Conservation (phyloP, 164 flowering plant genomes). For the grape (Vitis vinifera) region DNA sequence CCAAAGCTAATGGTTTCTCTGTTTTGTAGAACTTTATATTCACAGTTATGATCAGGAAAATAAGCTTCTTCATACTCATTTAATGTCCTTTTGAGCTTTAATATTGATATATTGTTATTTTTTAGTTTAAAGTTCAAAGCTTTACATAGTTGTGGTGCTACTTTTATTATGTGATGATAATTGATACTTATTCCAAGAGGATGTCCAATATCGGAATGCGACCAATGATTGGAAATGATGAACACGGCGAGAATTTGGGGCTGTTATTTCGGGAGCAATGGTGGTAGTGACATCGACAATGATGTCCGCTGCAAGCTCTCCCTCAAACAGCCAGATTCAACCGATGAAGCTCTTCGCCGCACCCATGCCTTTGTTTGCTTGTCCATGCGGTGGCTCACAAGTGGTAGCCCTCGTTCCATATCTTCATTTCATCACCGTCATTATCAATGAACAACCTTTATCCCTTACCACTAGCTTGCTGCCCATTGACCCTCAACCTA, state of each 20-base stretch:
- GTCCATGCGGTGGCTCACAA: no score
- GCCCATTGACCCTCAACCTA: no score
- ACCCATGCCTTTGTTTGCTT: no score
- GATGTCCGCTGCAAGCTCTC: no score
- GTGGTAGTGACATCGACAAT: conserved; percentile 2
- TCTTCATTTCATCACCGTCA: no score
- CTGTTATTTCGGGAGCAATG: conserved; percentile 44
- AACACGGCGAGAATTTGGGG: conserved; percentile 46
- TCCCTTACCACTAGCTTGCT: no score
- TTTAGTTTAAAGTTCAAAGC: conserved; percentile 14
- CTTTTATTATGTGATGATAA: conserved; percentile 22
- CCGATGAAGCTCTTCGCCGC: no score
- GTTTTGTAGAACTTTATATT: background rate
- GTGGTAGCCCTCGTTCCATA: no score
- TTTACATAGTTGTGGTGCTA: conserved; percentile 1
- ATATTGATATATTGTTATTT: background rate
- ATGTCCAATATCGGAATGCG: conserved; percentile 54
- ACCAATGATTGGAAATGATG: conserved; percentile 37
- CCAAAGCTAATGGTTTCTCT: background rate
- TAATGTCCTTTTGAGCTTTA: background rate
- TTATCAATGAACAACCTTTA: no score
- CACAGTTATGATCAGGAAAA: background rate
- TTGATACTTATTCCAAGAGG: conserved; percentile 37
- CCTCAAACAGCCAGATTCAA: no score
- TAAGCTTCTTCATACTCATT: background rate